Evolutionary conservation across 106 monocot species (phyloP).

Genomic region (Dioscorea zingiberensis): DNA sequence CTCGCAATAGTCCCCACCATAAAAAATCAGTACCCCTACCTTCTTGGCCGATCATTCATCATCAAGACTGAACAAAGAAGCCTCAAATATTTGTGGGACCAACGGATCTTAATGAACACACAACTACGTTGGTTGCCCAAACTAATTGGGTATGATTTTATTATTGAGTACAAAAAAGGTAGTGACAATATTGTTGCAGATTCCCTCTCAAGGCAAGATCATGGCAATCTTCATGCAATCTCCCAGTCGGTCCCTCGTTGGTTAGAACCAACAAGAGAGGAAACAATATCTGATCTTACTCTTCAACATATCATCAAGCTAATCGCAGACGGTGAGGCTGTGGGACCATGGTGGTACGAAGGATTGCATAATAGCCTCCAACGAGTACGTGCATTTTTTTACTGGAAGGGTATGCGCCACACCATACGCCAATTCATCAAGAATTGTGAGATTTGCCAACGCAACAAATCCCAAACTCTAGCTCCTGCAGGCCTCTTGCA

Average conservation of each 20-base stretch:
- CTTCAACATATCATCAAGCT: no score
- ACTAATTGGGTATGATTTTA: conserved; percentile 12
- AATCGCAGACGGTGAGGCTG: no score
- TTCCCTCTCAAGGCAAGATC: not conserved
- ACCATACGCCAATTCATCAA: not conserved
- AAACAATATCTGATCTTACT: no score
- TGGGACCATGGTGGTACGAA: no score
- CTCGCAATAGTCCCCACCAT: conserved; percentile 3
- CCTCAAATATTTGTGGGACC: conserved; percentile 6
- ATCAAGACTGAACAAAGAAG: conserved; percentile 15
- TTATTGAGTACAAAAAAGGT: conserved; percentile 15
- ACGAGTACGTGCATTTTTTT: no score
- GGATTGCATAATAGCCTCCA: no score
- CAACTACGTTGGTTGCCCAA: conserved; percentile 5
- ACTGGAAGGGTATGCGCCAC: not conserved
- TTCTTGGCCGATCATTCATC: not conserved
- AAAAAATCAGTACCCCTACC: conserved; percentile 3
- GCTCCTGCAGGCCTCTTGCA: conserved; percentile 4
- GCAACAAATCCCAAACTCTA: conserved; percentile 1
- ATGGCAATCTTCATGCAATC: not conserved
- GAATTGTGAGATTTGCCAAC: conserved; percentile 5
- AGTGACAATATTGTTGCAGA: conserved; percentile 12
- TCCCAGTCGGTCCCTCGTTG: not conserved
- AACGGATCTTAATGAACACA: not conserved
- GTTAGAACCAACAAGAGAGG: not conserved